phyloP scores from a whole-genome alignment of 345 rosid species.

The Mallotus nudiflorus region DNA sequence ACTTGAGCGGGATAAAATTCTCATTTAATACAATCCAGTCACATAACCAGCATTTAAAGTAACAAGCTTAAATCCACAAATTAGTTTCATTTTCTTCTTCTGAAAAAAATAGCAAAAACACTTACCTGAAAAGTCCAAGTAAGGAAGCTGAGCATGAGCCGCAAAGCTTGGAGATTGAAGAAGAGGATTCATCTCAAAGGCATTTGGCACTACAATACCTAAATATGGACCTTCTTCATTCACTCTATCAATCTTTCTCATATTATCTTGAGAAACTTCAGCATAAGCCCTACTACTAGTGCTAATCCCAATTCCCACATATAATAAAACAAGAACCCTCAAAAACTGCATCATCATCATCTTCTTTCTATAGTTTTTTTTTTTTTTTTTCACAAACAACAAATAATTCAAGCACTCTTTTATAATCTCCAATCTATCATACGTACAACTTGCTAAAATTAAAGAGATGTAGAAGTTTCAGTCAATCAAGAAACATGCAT shows the following conservation, averaged over 20 bases:
- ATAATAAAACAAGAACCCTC: slow-evolving; percentile 23
- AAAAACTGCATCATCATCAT: slow-evolving; percentile 1
- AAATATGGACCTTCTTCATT: slow-evolving; percentile 57
- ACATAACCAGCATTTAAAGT: too few relatives aligned
- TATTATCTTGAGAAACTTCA: slow-evolving; percentile 17
- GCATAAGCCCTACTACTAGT: slow-evolving; percentile 35
- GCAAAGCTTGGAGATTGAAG: slow-evolving; percentile 50
- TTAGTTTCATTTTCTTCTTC: too few relatives aligned
- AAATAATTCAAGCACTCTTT: too few relatives aligned
- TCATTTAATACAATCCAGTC: too few relatives aligned
- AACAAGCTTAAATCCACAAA: too few relatives aligned
- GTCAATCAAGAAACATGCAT: too few relatives aligned
- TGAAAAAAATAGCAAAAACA: background rate
- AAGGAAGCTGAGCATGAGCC: slow-evolving; percentile 38
- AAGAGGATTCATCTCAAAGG: slow-evolving; percentile 81
- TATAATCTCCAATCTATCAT: too few relatives aligned
- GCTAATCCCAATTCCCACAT: slow-evolving; percentile 15
- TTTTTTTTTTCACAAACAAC: too few relatives aligned
- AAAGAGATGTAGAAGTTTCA: too few relatives aligned
- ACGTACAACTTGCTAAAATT: too few relatives aligned
- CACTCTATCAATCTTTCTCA: slow-evolving; percentile 31
- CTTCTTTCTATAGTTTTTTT: too few relatives aligned
- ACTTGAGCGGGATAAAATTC: too few relatives aligned
- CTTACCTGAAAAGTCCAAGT: slow-evolving; percentile 58
- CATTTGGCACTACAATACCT: slow-evolving; percentile 71